Base-by-base conservation (phyloP, 352 stramenopile species). In the Sclerospora graminicola region DNA sequence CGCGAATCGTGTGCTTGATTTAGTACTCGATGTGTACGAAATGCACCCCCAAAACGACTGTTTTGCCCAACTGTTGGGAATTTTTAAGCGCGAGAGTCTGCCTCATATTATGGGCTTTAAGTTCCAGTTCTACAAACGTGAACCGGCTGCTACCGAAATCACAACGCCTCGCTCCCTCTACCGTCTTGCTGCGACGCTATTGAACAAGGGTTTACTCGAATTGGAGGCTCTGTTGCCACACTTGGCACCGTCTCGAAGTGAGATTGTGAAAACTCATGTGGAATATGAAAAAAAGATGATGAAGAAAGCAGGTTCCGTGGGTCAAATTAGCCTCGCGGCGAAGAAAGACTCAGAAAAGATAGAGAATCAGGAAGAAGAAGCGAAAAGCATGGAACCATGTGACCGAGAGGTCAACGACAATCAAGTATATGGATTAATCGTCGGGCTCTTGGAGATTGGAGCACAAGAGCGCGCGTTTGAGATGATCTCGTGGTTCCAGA, bases 1-100 rank as follows among this genome's bases (percentile, higher is more conserved):
- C 66, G 92, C 94, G 4, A 97, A 98, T 69, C 82, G 95, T 20
- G 84, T 97, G 5, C 59, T 98, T 18, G 94, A 98, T 62, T 62
- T 98, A 19, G 63, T 87, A 11, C 65, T 98, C 6, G 89, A 98
- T 48, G 82, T 79, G 4, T 89, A 97, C 45, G 94, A 98, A 63
- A 83, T 77, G 56, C 74, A 94, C 45, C 65, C 91, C 13, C 57
- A 64, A 2, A 91, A 93, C 51, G 62, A 78, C n/a, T 69, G 57
- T 35, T 92, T 90, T 46, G 61, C 70, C 0, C 64, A 82, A 9
- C 48, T 95, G 26, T 49, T 95, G 1, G 50, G 48, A 0, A 53
- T 66, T 16, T 95, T 95, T 54, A 89, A 87, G 41, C 61, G 60
- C 3, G 74, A 82, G 21, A 82, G 64, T 39, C 63, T 97, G 21